Evolutionary conservation across 2,329 filamentous ascomycete species (phyloP).

Genomic region (Helotiales sp.): DNA sequence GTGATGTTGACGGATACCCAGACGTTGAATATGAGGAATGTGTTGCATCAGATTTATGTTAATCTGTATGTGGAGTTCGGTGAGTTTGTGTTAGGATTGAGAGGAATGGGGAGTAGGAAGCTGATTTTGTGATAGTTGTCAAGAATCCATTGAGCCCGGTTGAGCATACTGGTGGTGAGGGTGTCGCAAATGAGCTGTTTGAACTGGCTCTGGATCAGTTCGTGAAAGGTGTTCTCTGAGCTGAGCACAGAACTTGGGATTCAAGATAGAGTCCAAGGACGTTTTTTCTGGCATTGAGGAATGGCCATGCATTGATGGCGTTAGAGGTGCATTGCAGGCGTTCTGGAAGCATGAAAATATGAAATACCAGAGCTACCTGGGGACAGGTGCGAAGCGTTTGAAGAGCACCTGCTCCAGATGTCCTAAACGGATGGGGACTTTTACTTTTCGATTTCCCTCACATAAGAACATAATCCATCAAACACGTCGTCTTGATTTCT

Average conservation of each 20-base stretch:
- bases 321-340: slow-evolving; percentile 24
- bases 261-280: background rate
- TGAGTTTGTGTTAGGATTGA: slow-evolving; percentile 41
- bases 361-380: slow-evolving; percentile 11
- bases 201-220: slow-evolving; percentile 76
- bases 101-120: background rate
- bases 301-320: slow-evolving; percentile 14
- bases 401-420: no score
- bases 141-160: slow-evolving; percentile 70
- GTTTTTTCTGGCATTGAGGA: background rate
- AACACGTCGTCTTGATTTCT: no score
- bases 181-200: slow-evolving; percentile 71
- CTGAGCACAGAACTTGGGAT: background rate
- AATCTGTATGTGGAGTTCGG: slow-evolving; percentile 97
- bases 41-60: slow-evolving; percentile 97
- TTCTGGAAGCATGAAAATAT: slow-evolving; percentile 13
- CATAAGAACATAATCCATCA: no score
- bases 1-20: slow-evolving; percentile 93
- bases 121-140: slow-evolving; percentile 51
- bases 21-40: slow-evolving; percentile 87
- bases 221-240: slow-evolving; percentile 59
- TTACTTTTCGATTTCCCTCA: no score
- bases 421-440: no score
- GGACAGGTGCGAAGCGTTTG: no score
- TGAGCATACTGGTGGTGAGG: slow-evolving; percentile 66